Percentiles rank a stretch among this genome's conserved stretches.
These are phyloP conservation scores for Xylaria sp. DNA, from an alignment of 2,329 filamentous ascomycete species.

Conservation along the genomic window DNA sequence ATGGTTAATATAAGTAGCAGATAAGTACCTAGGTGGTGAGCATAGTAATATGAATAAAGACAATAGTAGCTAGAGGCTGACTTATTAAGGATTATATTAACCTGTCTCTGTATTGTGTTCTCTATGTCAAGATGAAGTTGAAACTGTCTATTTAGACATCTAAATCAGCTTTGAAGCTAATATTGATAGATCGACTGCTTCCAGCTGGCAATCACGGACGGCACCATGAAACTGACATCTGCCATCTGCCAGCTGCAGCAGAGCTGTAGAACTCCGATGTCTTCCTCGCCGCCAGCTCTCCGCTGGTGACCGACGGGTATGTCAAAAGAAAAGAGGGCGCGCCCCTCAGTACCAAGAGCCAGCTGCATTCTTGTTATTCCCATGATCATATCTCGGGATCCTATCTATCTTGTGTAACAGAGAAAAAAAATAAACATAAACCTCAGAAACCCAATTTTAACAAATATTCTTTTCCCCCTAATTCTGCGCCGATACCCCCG, in stretches of 20 bases:
- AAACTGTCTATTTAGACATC: no score
- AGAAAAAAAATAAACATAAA: conserved; percentile 5
- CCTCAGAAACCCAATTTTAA: background rate
- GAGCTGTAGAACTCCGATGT: background rate
- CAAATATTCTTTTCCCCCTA: background rate
- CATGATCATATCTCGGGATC: background rate
- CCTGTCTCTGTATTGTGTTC: no score
- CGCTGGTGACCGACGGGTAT: conserved; percentile 45
- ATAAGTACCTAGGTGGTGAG: background rate
- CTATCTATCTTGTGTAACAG: background rate
- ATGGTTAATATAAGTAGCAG: background rate
- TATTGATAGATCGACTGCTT: no score
- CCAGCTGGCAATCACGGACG: background rate
- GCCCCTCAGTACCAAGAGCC: conserved; percentile 22
- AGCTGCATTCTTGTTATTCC: background rate
- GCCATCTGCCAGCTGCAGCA: background rate
- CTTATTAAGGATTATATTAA: background rate
- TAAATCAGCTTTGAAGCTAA: no score
- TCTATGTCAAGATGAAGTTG: no score
- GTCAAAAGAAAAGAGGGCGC: conserved; percentile 22
- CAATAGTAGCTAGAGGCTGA: background rate
- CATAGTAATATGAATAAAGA: background rate
- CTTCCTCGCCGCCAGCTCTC: conserved; percentile 2
- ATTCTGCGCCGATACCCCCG: conserved; percentile 20
- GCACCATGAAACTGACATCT: background rate